Base-by-base conservation (phyloP, 1,284 basidiomycete species). In the Puccinia horiana region DNA sequence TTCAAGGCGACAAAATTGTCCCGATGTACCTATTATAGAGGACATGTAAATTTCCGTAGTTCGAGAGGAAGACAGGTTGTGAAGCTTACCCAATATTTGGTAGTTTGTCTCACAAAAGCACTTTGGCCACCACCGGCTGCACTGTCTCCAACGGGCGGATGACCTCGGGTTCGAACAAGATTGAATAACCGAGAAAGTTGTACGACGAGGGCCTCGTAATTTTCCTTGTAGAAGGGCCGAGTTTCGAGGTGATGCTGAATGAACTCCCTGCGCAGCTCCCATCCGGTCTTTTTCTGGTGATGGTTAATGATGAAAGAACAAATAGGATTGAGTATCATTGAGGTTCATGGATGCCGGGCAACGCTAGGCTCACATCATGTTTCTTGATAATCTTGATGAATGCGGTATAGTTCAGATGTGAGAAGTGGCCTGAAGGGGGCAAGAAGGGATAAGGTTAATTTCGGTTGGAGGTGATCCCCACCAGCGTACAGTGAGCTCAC, bases 321-420 rank as follows among this genome's bases (percentile, higher is more conserved):
- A 20, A 32, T 3, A 23, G 56, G 73, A 16, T 37, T 63, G 14
- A 63, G 32, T 37, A 37, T 63, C 29, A 40, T 37, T 16, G 37
- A 52, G 56, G 73, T 26, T 74, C 23, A 81, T 72, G 54, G 20
- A 32, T 29, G 65, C 79, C 75, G 69, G 58, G 35, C 73, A n/a
- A 65, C 6, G 29, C 42, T 18, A 29, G 18, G 86, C 90, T 79
- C 85, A 92, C 92, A 86, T 94, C 93, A 86, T 94, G 93, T 92
- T 94, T 94, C 90, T 99, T 99, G 84, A 98, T 90, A 84, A 99
- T 99, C 89, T 99, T 99, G 90, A 98, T 93, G 88, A 99, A 99
- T 12, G 97, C 97, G 0, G 97, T 88, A 81, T 96, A 87, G 94
- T 86, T 86, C 47, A 85, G 83, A 58, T 85, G 85, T 0, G 85